phyloP scores from a whole-genome alignment of 768 basidiomycete species.

The Collybiopsis confluens region DNA sequence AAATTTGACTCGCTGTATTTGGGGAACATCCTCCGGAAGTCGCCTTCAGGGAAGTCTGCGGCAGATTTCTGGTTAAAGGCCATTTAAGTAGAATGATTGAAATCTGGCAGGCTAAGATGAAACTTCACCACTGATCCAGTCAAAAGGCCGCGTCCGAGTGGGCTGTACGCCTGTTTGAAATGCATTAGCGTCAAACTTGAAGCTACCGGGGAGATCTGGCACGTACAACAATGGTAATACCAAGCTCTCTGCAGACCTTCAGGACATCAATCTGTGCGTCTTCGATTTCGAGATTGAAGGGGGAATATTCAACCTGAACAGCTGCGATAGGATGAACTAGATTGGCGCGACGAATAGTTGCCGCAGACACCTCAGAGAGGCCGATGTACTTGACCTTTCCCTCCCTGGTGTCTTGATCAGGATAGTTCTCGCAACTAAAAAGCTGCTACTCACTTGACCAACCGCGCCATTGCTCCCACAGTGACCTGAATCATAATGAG shows the following conservation, averaged over 20 bases:
- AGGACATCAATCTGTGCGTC: conserved; percentile 36
- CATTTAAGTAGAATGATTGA: not conserved
- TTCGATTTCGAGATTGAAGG: conserved; percentile 46
- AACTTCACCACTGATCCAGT: conserved; percentile 41
- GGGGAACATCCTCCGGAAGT: conserved; percentile 31
- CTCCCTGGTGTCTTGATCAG: conserved; percentile 14
- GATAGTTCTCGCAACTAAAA: not conserved
- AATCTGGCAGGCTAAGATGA: too few species aligned
- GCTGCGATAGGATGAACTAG: conserved; percentile 47
- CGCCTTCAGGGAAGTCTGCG: conserved; percentile 25
- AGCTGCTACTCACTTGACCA: conserved; percentile 39
- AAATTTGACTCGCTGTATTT: conserved; percentile 39
- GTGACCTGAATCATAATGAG: conserved; percentile 23
- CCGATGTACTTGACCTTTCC: conserved; percentile 49
- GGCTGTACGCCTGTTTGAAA: too few species aligned
- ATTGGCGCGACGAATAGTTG: conserved; percentile 45
- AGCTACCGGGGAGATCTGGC: too few species aligned
- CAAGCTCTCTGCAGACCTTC: conserved; percentile 42
- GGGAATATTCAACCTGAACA: conserved; percentile 48
- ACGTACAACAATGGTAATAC: conserved; percentile 44
- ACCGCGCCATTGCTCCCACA: conserved; percentile 45
- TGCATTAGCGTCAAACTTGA: too few species aligned
- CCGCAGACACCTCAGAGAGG: conserved; percentile 45
- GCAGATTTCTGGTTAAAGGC: not conserved
- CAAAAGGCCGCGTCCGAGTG: conserved; percentile 48